Base-by-base conservation (phyloP, 2,329 filamentous ascomycete genomes). In the Aspergillus latus region DNA sequence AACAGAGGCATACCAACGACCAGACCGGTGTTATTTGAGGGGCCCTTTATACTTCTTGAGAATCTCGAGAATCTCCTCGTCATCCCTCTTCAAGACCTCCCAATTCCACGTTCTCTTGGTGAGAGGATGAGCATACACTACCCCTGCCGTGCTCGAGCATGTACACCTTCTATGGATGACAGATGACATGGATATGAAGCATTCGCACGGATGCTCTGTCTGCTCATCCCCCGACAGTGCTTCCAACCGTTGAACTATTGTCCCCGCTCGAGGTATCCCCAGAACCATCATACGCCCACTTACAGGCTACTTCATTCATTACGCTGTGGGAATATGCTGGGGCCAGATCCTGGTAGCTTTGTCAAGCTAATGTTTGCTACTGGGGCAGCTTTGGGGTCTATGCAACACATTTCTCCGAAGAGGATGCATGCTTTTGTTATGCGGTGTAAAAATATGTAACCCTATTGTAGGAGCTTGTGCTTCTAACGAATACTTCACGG, bases 71-170 rank as follows among this genome's bases (percentile, higher is more conserved):
- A 11, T 11, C 5, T 15, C 11, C 7, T 15, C n/a, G 11, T 15
- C 28, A 42, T 15, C 28, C 5, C 9, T 32, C 5, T n/a, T 13
- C 21, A 21, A 15, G 6, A 32, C 37, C 4, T 43, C 7, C 39
- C 34, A 21, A 39, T 45, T 40, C 45, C 26, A 40, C 45, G 6
- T 11, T 21, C 21, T 21, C 21, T 21, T 21, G 21, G 21, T 21
- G 28, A 28, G 29, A 32, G 26, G 43, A 49, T 39, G n/a, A 46
- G 21, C 26, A 57, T 43, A 49, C 46, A 49, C 28, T 53, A 51
- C 2, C 15, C 16, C 30, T 48, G 49, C 7, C 5, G 51, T 34
- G n/a, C 15, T 46, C 5, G 28, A 21, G 16, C n/a, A 28, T 43
- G 15, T 49, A 15, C 40, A 9, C 29, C 44, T 39, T 8, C 21